phyloP scores from a whole-genome alignment of 495 filamentous ascomycete species.

The Xylaria bambusicola region DNA sequence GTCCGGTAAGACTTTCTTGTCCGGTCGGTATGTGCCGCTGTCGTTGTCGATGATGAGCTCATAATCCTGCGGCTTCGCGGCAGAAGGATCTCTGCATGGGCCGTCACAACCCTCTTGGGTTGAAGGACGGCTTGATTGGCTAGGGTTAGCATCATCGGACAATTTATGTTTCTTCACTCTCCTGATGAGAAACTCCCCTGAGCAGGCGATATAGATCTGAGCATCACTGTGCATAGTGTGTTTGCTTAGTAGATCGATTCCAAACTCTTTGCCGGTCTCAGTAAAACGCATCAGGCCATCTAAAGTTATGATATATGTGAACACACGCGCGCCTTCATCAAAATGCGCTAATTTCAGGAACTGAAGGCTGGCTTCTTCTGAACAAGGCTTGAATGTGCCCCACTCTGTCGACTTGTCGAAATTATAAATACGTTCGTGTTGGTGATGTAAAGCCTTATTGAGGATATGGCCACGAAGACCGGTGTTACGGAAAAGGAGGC shows the following conservation, averaged over 20 bases:
- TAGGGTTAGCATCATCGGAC: slow-evolving; percentile 19
- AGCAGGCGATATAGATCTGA: slow-evolving; percentile 83
- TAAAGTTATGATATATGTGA: slow-evolving; percentile 88
- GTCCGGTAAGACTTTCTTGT: slow-evolving; percentile 67
- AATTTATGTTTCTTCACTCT: slow-evolving; percentile 45
- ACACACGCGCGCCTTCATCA: slow-evolving; percentile 81
- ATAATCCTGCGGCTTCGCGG: slow-evolving; percentile 66
- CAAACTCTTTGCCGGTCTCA: slow-evolving; percentile 92
- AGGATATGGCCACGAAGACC: slow-evolving; percentile 78
- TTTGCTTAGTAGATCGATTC: slow-evolving; percentile 87
- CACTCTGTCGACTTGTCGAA: slow-evolving; percentile 72
- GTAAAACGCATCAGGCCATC: slow-evolving; percentile 87
- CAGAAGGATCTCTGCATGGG: slow-evolving; percentile 42
- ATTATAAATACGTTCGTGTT: slow-evolving; percentile 86
- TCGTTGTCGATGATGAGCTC: slow-evolving; percentile 95
- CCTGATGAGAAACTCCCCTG: slow-evolving; percentile 90
- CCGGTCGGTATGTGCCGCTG: slow-evolving; percentile 88
- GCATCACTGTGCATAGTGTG: slow-evolving; percentile 96
- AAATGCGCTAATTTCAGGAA: slow-evolving; percentile 87
- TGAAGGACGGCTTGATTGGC: slow-evolving; percentile 29
- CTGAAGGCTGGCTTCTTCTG: slow-evolving; percentile 67
- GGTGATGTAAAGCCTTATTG: slow-evolving; percentile 83
- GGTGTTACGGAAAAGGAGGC: slow-evolving; percentile 77
- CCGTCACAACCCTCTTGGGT: slow-evolving; percentile 34
- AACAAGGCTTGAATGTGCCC: slow-evolving; percentile 53